phyloP scores from a whole-genome alignment of 345 rosid species.

The Ceriops tagal region DNA sequence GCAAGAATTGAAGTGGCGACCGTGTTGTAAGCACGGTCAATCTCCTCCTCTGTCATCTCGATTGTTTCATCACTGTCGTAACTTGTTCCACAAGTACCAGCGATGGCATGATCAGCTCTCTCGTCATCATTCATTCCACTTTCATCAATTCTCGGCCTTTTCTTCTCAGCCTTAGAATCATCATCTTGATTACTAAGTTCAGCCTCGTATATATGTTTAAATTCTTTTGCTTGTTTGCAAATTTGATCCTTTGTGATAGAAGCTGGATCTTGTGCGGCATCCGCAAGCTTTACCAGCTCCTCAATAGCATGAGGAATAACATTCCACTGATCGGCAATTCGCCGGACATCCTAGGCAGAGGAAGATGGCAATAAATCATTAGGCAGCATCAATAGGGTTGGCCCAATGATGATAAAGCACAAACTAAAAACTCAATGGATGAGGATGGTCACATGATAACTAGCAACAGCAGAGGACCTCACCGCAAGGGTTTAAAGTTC shows the following conservation, averaged over 20 bases:
- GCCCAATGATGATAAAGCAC: too few relatives aligned
- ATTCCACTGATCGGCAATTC: slow-evolving; percentile 74
- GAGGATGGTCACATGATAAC: too few relatives aligned
- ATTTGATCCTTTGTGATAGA: slow-evolving; percentile 47
- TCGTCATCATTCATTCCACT: slow-evolving; percentile 6
- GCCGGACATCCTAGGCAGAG: slow-evolving; percentile 44
- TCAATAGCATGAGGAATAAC: slow-evolving; percentile 70
- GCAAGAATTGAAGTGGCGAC: slow-evolving; percentile 30
- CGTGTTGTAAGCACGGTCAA: slow-evolving; percentile 47
- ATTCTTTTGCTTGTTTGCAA: slow-evolving; percentile 49
- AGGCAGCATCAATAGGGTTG: too few relatives aligned
- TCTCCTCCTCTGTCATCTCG: slow-evolving; percentile 93
- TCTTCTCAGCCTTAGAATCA: slow-evolving; percentile 13
- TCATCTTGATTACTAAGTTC: slow-evolving; percentile 36
- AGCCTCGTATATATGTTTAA: slow-evolving; percentile 53
- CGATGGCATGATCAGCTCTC: slow-evolving; percentile 14
- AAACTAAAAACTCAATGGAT: too few relatives aligned
- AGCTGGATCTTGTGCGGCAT: slow-evolving; percentile 22
- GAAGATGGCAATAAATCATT: background rate
- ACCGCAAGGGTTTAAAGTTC: background rate
- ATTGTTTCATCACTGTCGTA: slow-evolving; percentile 84
- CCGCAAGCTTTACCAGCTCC: slow-evolving; percentile 60
- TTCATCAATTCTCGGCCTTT: slow-evolving; percentile 26
- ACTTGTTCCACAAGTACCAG: slow-evolving; percentile 18
- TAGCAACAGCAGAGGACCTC: background rate